A percentile compares a stretch with the other conserved stretches of the same genome.
These are phyloP conservation scores for Fallopia convolvulus DNA, from an alignment of 148 eudicot genomes.

Conservation along the genomic window DNA sequence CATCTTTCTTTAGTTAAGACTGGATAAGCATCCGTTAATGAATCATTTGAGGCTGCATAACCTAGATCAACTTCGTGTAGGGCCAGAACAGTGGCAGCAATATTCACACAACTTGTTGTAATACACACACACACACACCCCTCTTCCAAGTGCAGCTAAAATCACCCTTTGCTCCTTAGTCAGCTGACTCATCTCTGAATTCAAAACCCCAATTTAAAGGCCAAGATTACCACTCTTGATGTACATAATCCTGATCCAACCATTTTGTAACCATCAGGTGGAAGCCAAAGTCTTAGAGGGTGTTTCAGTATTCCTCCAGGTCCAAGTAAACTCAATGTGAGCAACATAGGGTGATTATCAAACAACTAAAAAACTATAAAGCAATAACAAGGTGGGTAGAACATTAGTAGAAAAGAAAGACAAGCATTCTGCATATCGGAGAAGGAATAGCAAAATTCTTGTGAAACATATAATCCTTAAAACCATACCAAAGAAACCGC, in stretches of 20 bases:
- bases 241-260: background rate
- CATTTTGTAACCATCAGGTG: background rate
- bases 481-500: conserved; percentile 57
- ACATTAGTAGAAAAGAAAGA: background rate
- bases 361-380: background rate
- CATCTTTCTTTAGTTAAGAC: no score
- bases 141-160: background rate
- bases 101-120: background rate
- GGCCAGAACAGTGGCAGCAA: background rate
- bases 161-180: background rate
- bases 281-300: background rate
- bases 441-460: background rate
- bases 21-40: background rate
- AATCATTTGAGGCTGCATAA: background rate
- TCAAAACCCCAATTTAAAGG: background rate
- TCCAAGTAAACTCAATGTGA: background rate
- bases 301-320: background rate
- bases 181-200: background rate
- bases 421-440: background rate
- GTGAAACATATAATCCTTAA: background rate
- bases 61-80: background rate
- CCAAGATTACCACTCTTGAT: background rate
- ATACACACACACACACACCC: no score
- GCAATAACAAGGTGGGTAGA: background rate
- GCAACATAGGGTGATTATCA: background rate